These are phyloP conservation scores for Naganishia vishniacii DNA, from an alignment of 768 basidiomycete genomes.

Conservation along the genomic window DNA sequence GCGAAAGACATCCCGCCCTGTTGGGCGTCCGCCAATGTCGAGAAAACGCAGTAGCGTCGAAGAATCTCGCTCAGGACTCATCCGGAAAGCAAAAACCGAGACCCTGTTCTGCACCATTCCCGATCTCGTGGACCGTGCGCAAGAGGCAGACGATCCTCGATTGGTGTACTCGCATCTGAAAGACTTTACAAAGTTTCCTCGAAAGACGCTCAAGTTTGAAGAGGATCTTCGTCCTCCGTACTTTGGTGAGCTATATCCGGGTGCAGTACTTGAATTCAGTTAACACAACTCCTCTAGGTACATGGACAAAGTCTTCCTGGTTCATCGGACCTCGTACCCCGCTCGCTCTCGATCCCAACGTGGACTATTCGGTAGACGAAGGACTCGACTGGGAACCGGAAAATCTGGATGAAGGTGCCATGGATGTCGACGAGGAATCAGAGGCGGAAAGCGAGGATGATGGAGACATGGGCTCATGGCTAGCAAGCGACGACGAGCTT, in stretches of 20 bases:
- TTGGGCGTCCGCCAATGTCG: conserved; percentile 32
- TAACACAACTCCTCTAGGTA: conserved; percentile 50
- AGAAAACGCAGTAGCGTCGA: conserved; percentile 22
- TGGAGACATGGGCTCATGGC: conserved; percentile 48
- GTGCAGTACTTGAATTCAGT: neutral
- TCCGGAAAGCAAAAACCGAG: conserved; percentile 6
- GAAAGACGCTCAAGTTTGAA: conserved; percentile 76
- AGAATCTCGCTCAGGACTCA: conserved; percentile 17
- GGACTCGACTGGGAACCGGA: conserved; percentile 89
- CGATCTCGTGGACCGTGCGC: conserved; percentile 15
- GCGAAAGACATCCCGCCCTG: neutral
- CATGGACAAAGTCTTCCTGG: conserved; percentile 78
- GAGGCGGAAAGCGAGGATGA: conserved; percentile 39
- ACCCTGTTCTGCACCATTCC: conserved; percentile 10
- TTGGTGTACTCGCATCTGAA: conserved; percentile 59
- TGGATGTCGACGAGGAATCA: conserved; percentile 64
- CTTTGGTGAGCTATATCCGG: conserved; percentile 37
- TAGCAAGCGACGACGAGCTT: conserved; percentile 28
- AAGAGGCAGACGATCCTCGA: conserved; percentile 63
- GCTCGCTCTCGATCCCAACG: conserved; percentile 67
- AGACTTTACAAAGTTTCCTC: conserved; percentile 61
- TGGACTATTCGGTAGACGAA: conserved; percentile 89
- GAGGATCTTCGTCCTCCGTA: conserved; percentile 87
- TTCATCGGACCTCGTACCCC: conserved; percentile 77
- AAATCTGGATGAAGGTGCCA: conserved; percentile 59